These are phyloP conservation scores for Rhizophagus clarus DNA, from an alignment of 192 early-diverging fungal genomes.

Conservation along the genomic window DNA sequence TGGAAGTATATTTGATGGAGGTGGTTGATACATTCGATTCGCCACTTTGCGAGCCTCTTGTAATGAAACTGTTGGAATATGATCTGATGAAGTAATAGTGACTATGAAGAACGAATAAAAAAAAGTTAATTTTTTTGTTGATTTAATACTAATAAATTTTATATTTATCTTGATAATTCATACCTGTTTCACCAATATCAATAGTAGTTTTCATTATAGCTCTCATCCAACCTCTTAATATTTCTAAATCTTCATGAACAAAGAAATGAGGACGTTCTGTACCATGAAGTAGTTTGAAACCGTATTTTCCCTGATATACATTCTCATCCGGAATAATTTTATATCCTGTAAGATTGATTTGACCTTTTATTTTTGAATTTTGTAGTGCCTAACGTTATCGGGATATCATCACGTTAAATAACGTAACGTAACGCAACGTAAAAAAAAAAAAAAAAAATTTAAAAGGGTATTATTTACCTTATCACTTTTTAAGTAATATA, in stretches of 20 bases:
- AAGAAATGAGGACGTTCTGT: slow-evolving; percentile 59
- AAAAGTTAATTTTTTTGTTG: neutral
- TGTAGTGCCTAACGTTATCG: neutral
- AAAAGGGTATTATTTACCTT: slow-evolving; percentile 33
- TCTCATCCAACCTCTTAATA: slow-evolving; percentile 59
- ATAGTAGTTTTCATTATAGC: slow-evolving; percentile 68
- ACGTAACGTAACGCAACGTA: neutral
- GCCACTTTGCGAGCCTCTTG: slow-evolving; percentile 51
- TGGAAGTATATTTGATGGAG: neutral
- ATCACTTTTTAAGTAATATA: slow-evolving; percentile 63
- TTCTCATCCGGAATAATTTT: slow-evolving; percentile 61
- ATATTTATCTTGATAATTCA: neutral
- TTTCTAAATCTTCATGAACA: slow-evolving; percentile 55
- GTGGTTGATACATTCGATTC: neutral
- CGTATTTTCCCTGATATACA: slow-evolving; percentile 59
- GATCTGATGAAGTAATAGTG: slow-evolving; percentile 62
- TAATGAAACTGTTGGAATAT: slow-evolving; percentile 57
- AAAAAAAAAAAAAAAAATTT: neutral
- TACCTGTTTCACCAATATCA: slow-evolving; percentile 48
- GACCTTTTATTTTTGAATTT: slow-evolving; percentile 48
- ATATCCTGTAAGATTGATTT: slow-evolving; percentile 63
- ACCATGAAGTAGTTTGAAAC: slow-evolving; percentile 64
- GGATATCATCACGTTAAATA: neutral
- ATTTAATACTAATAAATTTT: neutral
- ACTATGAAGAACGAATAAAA: slow-evolving; percentile 28